A percentile compares a stretch with the other conserved stretches of the same genome.
Evolutionary conservation across 805 yeast species (phyloP).

Genomic region (Metschnikowia colocasiae): DNA sequence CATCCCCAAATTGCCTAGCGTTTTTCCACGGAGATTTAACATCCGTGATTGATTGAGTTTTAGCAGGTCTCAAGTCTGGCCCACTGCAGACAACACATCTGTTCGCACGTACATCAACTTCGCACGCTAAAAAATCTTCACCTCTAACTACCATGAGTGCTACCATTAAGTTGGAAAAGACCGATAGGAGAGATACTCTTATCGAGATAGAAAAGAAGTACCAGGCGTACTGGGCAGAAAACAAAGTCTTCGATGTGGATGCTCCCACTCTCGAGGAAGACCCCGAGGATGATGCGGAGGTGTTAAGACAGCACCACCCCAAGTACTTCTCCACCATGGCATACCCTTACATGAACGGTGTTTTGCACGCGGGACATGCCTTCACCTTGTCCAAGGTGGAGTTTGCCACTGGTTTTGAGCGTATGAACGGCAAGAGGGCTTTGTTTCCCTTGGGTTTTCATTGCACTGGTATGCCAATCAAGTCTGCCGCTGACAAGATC

Average conservation of each 20-base stretch:
- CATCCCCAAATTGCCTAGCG: too few species aligned
- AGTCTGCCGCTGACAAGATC: conserved; percentile 92
- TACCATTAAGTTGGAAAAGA: conserved; percentile 49
- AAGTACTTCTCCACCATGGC: conserved; percentile 94
- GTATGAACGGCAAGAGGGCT: conserved; percentile 91
- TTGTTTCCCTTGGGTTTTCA: conserved; percentile 96
- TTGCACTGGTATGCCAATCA: conserved; percentile 99
- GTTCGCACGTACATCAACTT: conserved; percentile 3
- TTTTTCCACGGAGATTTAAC: background rate
- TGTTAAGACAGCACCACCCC: conserved; percentile 74
- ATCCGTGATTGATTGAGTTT: background rate
- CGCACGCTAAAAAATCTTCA: conserved; percentile 6
- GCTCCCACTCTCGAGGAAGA: conserved; percentile 76
- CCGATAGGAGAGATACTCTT: conserved; percentile 92
- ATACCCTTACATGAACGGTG: conserved; percentile 98
- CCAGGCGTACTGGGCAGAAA: conserved; percentile 84
- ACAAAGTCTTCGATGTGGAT: conserved; percentile 78
- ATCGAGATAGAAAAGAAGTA: conserved; percentile 85
- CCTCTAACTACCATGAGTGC: conserved; percentile 32
- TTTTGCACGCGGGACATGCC: conserved; percentile 94
- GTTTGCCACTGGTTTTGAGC: conserved; percentile 87
- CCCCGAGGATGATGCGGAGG: conserved; percentile 49
- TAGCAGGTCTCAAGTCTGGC: background rate
- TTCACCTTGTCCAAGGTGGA: conserved; percentile 94
- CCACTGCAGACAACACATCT: background rate